Evolutionary conservation across 495 filamentous ascomycete species (phyloP), one percentile per base, ranked within the genome.

Genomic region (Lophium mytilinum): DNA sequence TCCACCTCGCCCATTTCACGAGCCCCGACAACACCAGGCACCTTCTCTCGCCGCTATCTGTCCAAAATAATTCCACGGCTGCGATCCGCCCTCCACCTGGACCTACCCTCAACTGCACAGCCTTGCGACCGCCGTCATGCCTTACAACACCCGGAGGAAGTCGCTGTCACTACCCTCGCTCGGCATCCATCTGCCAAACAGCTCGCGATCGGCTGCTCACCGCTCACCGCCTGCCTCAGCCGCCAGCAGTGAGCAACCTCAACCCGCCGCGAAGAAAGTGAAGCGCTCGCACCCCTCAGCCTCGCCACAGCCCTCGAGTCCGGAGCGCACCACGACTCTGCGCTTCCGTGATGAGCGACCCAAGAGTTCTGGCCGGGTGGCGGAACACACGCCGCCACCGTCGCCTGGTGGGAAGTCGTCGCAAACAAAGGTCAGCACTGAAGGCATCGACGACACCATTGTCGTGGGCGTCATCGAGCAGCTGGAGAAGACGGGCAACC

Each of bases 111-210:
- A 3, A 30, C 24, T 30, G 3, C 24, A 30, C 24, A 30, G 24
- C 24, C 24, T 30, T 30, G 24, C 52, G 24, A 42, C 58, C 48
- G 63, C 61, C 69, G 82, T 58, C 64, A 95, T 95, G 90, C 89
- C 90, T 60, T 96, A 96, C 80, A 96, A 98, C 73, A 98, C 93
- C 59, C 87, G 93, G 73, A 85, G 93, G 72, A 98, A 97, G 76
- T 95, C 90, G 68, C 74, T 98, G 66, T 98, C 93, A 34, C 78
- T 98, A 61, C 88, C 90, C 18, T 91, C 89, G 56, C 80, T 97
- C 61, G 93, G 93, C 68, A 95, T 97, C 60, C 89, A 92, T 65
- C 74, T 98, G 47, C 93, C 90, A 48, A 85, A 86, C 67, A 81
- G 84, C 56, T 83, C 84, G 54, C 81, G 89, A 71, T 58, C 69